phyloP scores from a whole-genome alignment of 2,329 filamentous ascomycete genomes.

The Cercospora beticola region DNA sequence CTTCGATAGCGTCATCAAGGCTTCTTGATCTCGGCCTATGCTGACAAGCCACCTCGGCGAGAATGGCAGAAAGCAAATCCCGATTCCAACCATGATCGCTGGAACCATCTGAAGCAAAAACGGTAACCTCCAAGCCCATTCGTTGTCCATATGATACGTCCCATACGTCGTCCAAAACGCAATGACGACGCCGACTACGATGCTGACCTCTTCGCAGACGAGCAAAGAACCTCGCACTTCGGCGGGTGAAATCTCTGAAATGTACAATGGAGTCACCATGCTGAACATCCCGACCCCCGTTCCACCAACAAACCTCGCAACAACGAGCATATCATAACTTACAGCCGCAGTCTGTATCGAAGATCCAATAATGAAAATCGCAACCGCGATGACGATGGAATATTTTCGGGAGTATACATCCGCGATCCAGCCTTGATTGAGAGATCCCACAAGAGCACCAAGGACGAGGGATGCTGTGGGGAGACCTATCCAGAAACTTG shows the following conservation, averaged over 20 bases:
- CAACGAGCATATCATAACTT: constrained; percentile 36
- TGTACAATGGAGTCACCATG: constrained; percentile 58
- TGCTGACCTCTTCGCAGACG: constrained; percentile 51
- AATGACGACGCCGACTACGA: constrained; percentile 51
- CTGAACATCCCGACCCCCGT: constrained; percentile 37
- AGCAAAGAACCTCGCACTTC: constrained; percentile 45
- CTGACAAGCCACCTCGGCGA: constrained; percentile 38
- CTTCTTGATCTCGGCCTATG: constrained; percentile 36
- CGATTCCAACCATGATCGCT: constrained; percentile 34
- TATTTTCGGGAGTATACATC: constrained; percentile 48
- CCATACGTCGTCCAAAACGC: constrained; percentile 58
- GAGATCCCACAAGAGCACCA: constrained; percentile 41
- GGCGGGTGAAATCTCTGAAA: constrained; percentile 76
- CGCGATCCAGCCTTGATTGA: constrained; percentile 39
- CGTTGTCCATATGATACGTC: constrained; percentile 49
- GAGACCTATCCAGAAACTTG: constrained; percentile 67
- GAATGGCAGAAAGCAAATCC: constrained; percentile 39
- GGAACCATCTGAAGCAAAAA: constrained; percentile 50
- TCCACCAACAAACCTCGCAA: constrained; percentile 37
- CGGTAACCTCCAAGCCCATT: constrained; percentile 51
- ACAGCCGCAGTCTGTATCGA: constrained; percentile 40
- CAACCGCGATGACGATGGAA: constrained; percentile 42
- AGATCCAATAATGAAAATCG: constrained; percentile 48
- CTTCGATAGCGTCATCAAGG: constrained; percentile 32
- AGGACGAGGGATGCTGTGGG: constrained; percentile 48